Base-by-base conservation (phyloP, 2,329 filamentous ascomycete species). In the Sphaerostilbella broomeana region DNA sequence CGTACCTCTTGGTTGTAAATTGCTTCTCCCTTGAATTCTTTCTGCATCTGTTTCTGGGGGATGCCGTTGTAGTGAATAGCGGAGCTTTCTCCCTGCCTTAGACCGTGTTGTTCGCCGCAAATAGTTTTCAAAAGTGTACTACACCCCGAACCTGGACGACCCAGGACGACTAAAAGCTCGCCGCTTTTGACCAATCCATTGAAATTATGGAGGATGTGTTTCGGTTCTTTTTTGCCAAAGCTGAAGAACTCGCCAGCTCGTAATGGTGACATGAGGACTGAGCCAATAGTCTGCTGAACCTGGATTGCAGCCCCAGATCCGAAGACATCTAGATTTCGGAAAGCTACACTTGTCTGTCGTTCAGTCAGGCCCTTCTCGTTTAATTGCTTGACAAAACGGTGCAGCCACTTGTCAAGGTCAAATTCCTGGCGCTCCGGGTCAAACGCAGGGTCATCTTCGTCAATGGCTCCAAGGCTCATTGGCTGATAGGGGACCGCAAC, bases 1-100 rank as follows among this genome's bases (percentile, higher is more conserved):
- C 39, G 26, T 42, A 64, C 77, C 61, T 90, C 85, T 11, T 86
- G 80, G 49, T 86, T 87, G 57, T 90, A 89, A 10, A 86, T 67
- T 2, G 81, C 70, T 58, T 79, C 79, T 27, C 78, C 79, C 43
- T 76, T 72, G 52, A 81, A 84, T 50, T 80, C 69, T 43, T 69
- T 68, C 34, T 66, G 64, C 69, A 80, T 79, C 40, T 65, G 57
- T 41, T 64, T 54, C 45, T 69, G 67, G 0, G 68, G 56, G n/a
- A 73, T 72, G 15, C 79, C 80, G 38, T 81, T 73, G 57, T 84
- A 85, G 51, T 80, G 72, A 16, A 85, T 67, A 0, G 52, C 52
- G 0, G 76, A 73, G 1, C 63, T 42, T 0, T 70, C 52, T 17
- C 71, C 73, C 3, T 80, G 50, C 9, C 68, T 58, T 15, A 84